These are phyloP conservation scores for Coemansia sp. DNA, from an alignment of 192 early-diverging fungal species.

Conservation along the genomic window DNA sequence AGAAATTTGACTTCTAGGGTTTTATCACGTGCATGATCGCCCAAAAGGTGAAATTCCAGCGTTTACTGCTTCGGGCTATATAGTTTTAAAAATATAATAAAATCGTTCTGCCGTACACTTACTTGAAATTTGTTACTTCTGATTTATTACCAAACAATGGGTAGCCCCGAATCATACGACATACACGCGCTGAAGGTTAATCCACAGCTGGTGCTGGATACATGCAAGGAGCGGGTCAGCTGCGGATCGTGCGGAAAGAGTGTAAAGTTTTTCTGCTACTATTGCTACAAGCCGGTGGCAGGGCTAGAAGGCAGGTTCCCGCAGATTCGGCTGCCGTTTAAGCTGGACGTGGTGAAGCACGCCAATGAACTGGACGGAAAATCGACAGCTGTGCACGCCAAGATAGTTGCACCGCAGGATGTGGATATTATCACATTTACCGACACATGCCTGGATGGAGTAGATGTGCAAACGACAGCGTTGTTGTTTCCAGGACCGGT, in stretches of 20 bases:
- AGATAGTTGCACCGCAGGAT: conserved; percentile 69
- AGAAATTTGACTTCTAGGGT: conserved; percentile 81
- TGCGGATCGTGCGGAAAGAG: conserved; percentile 67
- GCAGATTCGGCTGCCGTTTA: conserved; percentile 66
- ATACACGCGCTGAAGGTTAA: conserved; percentile 30
- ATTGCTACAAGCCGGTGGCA: conserved; percentile 62
- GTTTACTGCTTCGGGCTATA: background rate
- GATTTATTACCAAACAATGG: conserved; percentile 18
- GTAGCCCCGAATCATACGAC: conserved; percentile 26
- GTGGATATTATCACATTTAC: conserved; percentile 63
- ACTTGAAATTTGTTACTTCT: background rate
- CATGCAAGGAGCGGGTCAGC: conserved; percentile 42
- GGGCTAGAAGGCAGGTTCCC: conserved; percentile 58
- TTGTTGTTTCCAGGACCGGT: conserved; percentile 83
- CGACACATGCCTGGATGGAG: conserved; percentile 56
- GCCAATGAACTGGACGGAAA: conserved; percentile 77
- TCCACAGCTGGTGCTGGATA: conserved; percentile 32
- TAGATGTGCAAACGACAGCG: conserved; percentile 66
- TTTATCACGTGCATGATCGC: background rate
- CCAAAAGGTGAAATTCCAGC: background rate
- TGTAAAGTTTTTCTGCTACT: conserved; percentile 72
- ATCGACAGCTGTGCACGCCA: conserved; percentile 85
- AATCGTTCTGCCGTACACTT: background rate
- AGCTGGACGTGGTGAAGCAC: conserved; percentile 79
- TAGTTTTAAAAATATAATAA: background rate